phyloP scores from a whole-genome alignment of 139 green algal species.

The Closterium sp. region DNA sequence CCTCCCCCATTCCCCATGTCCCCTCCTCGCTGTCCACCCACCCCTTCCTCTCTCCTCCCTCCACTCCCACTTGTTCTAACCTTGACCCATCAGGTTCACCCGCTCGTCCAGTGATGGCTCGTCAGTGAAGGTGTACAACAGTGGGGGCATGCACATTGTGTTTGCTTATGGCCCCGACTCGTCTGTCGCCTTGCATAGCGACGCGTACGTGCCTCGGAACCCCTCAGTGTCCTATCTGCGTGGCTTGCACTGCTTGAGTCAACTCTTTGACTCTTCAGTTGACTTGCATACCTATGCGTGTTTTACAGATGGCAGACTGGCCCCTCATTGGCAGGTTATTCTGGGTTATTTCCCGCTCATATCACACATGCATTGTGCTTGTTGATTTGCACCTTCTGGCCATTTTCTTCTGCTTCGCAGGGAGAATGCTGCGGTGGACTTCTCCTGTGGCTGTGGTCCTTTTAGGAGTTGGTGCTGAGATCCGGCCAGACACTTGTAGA shows the following conservation, averaged over 20 bases:
- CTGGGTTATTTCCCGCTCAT: no score
- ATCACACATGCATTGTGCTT: no score
- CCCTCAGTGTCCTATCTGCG: no score
- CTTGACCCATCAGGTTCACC: neutral
- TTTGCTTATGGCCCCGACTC: neutral
- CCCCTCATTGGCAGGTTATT: no score
- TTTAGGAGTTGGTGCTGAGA: neutral
- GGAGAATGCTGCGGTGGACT: neutral
- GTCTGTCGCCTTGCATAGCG: neutral
- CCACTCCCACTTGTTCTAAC: no score
- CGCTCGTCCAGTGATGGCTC: neutral
- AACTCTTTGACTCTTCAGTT: no score
- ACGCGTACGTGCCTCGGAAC: neutral
- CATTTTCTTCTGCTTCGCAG: neutral
- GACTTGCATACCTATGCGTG: no score
- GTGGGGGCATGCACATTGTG: neutral
- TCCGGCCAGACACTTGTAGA: neutral
- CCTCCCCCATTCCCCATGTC: no score
- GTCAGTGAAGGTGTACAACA: neutral
- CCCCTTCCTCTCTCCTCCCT: no score
- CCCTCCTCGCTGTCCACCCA: no score
- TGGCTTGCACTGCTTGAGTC: no score
- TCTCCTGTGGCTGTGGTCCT: neutral
- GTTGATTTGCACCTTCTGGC: neutral
- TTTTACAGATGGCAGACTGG: no score